Conservation (phyloP, 306 rosid genomes). For the Begonia fuchsioides region DNA sequence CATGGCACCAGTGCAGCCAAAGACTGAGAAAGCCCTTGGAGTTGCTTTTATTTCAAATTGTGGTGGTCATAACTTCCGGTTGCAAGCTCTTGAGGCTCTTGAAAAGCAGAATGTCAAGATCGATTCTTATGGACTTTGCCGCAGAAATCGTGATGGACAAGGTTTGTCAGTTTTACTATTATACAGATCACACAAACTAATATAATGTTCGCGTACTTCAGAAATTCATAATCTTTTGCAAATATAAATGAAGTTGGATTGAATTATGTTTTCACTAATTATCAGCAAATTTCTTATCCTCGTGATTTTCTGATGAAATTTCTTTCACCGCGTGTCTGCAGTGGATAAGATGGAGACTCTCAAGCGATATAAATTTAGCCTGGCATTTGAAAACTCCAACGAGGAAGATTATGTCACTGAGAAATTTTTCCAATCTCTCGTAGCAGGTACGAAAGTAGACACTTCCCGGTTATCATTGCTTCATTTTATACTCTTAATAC, state of each 20-base stretch:
- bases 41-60: conserved; percentile 98
- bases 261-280: no score
- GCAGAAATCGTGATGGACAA: conserved; percentile 65
- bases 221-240: no score
- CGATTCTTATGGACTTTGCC: conserved; percentile 93
- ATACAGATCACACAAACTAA: no score
- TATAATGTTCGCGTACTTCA: no score
- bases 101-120: conserved; percentile 43
- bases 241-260: no score
- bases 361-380: conserved; percentile 80
- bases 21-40: conserved; percentile 79
- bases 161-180: conserved; percentile 18
- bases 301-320: no score
- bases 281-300: no score
- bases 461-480: background rate
- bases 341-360: conserved; percentile 78
- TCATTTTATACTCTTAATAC: no score
- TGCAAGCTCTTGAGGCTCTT: conserved; percentile 91
- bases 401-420: conserved; percentile 99
- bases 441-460: conserved; percentile 57
- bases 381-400: conserved; percentile 94
- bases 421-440: conserved; percentile 92
- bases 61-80: conserved; percentile 84
- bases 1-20: conserved; percentile 76
- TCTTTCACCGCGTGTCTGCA: conserved; percentile 9